Evolutionary conservation across 2,329 filamentous ascomycete species (phyloP), one percentile per base, ranked within the genome.

Genomic region (Curvularia sp.): DNA sequence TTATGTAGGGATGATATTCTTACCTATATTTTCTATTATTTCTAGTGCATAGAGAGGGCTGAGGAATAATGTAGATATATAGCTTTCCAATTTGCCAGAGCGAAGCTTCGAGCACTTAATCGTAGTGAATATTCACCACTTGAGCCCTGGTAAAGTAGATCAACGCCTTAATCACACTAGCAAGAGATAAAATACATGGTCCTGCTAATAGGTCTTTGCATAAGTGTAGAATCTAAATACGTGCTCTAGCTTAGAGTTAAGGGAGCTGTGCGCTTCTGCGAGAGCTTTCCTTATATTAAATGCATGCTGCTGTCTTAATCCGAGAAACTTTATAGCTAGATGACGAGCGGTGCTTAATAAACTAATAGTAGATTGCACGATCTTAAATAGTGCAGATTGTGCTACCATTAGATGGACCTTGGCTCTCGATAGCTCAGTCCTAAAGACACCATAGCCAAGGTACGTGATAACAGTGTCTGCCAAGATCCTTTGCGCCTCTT

Each of bases 401-500:
- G 45, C 54, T 41, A 58, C 38, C 1, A 65, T 27, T n/a, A 39
- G 52, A 46, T 9, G 49, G 28, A 53, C 34, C 21, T 39, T 55
- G 23, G 8, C 10, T 43, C 5, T 60, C 2, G 63, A 62, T 12
- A 70, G 5, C 49, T 68, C 56, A 9, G 61, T 67, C 12, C 57
- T 57, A 32, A 71, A 68, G 15, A 66, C 48, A 23, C 42, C 49
- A 25, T 72, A 72, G 21, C 50, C 53, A 7, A 70, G 57, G 32
- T 72, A 72, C 9, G 69, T 72, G 5, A 66, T 57, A 19, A 69
- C 32, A 25, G 55, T 64, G 10, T 69, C 63, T 13, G 67, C 60
- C 30, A 72, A 53, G 4, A 19, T 57, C n/a, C 48, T 59, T 18
- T 63, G 60, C 27, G 64, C 64, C 7, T 57, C 43, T 27, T 55